These are phyloP conservation scores for Trichosporon sp. DNA, from an alignment of 1,284 basidiomycete genomes.

Conservation along the genomic window DNA sequence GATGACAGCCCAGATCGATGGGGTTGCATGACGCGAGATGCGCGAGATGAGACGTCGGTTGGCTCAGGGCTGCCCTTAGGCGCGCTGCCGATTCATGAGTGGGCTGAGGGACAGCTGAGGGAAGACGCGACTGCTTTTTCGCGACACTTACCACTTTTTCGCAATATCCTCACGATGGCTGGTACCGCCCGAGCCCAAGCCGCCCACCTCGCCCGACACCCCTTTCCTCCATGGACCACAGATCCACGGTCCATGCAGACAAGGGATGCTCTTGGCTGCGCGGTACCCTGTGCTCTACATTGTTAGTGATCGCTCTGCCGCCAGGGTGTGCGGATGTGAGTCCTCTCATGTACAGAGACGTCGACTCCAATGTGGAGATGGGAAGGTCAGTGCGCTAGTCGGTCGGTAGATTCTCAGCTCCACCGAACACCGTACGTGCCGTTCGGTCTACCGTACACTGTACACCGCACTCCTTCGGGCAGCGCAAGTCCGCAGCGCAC, in stretches of 20 bases:
- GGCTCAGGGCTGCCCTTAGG: neutral
- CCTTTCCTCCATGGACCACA: no score
- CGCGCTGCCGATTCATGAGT: slow-evolving; percentile 5
- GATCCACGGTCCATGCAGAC: no score
- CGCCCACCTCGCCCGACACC: neutral
- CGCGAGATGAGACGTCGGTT: slow-evolving; percentile 5
- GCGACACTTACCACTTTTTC: neutral
- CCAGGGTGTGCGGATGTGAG: no score
- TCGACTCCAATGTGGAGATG: no score
- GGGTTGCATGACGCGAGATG: neutral
- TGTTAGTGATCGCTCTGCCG: no score
- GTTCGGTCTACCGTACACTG: neutral
- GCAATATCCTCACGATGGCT: neutral
- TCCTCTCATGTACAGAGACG: no score
- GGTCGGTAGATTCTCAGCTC: no score
- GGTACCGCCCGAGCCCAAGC: neutral
- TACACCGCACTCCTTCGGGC: neutral
- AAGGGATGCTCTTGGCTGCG: no score
- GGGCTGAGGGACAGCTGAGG: neutral
- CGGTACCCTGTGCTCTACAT: no score
- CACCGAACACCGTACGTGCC: neutral
- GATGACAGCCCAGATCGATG: neutral
- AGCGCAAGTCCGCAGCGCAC: neutral
- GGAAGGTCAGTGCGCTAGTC: no score
- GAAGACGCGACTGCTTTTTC: slow-evolving; percentile 10